Conservation (phyloP, 345 rosid genomes). For the Melaleuca quinquenervia region DNA sequence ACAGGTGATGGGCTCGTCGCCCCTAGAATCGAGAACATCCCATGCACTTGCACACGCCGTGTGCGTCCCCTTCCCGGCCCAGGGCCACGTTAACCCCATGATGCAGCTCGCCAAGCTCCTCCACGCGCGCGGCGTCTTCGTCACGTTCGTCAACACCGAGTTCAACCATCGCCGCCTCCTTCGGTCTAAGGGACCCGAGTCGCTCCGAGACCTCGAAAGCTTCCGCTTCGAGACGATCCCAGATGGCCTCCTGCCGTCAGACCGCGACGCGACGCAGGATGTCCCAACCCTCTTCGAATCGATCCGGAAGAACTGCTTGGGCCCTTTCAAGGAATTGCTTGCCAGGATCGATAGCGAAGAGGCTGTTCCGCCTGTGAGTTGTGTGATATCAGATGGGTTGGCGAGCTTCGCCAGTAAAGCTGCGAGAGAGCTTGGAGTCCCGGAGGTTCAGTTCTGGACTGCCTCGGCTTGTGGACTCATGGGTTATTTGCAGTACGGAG, state of each 20-base stretch:
- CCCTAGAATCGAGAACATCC: not conserved
- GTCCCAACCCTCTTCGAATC: not conserved
- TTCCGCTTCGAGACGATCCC: conserved; percentile 15
- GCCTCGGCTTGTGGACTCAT: conserved; percentile 22
- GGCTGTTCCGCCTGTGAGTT: conserved; percentile 9
- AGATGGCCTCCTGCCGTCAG: conserved; percentile 17
- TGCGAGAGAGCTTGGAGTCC: conserved; percentile 15
- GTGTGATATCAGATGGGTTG: conserved; percentile 17
- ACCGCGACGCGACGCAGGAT: conserved; percentile 1
- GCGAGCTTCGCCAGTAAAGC: conserved; percentile 9
- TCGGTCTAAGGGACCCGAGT: conserved; percentile 5
- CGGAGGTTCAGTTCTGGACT: conserved; percentile 20
- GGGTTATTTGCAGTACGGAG: conserved; percentile 16
- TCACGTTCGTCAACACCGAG: conserved; percentile 29
- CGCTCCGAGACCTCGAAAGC: not conserved
- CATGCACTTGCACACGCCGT: conserved; percentile 10
- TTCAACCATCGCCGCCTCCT: conserved; percentile 11
- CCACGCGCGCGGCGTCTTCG: conserved; percentile 15
- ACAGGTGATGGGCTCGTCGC: not conserved
- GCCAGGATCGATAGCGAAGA: not conserved
- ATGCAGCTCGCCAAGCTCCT: conserved; percentile 31
- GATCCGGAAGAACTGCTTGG: not conserved
- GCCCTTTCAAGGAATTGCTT: conserved; percentile 12
- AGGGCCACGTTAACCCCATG: conserved; percentile 33
- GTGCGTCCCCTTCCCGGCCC: conserved; percentile 22